A percentile compares a stretch with the other conserved stretches of the same genome.
These are phyloP conservation scores for Phialophora verrucosa DNA, from an alignment of 2,329 filamentous ascomycete species.

Conservation along the genomic window DNA sequence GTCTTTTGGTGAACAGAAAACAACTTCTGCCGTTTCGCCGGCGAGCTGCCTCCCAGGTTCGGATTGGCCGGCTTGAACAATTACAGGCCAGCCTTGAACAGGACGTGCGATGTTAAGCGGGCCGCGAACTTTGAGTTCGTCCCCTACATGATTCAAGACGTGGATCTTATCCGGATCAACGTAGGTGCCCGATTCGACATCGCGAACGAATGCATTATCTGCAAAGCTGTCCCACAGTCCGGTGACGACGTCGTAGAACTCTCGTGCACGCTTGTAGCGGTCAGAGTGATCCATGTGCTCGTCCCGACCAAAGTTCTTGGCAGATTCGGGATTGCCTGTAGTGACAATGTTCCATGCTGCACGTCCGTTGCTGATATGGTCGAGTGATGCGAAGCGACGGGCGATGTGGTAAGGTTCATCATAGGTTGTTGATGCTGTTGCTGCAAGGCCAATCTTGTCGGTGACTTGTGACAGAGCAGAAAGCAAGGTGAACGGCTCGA, in stretches of 20 bases:
- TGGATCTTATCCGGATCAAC: slow-evolving; percentile 61
- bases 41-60: slow-evolving; percentile 60
- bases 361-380: slow-evolving; percentile 58
- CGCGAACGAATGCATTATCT: slow-evolving; percentile 60
- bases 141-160: slow-evolving; percentile 58
- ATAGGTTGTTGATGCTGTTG: slow-evolving; percentile 62
- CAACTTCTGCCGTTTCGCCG: slow-evolving; percentile 60
- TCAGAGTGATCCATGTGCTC: slow-evolving; percentile 58
- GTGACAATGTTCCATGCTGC: slow-evolving; percentile 63
- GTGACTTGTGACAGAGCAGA: slow-evolving; percentile 58
- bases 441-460: slow-evolving; percentile 58
- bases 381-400: slow-evolving; percentile 60
- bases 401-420: slow-evolving; percentile 62
- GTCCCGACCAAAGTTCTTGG: slow-evolving; percentile 59
- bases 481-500: slow-evolving; percentile 62
- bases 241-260: slow-evolving; percentile 61
- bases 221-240: slow-evolving; percentile 62
- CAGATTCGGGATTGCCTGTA: slow-evolving; percentile 59
- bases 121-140: slow-evolving; percentile 54
- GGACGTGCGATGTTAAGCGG: slow-evolving; percentile 61
- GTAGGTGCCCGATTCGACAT: slow-evolving; percentile 56
- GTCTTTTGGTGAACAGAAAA: slow-evolving; percentile 59
- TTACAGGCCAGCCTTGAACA: slow-evolving; percentile 62
- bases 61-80: slow-evolving; percentile 61
- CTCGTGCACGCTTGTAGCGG: slow-evolving; percentile 58